Conservation (phyloP, 164 flowering plant genomes). For the Cinnamomum chago region DNA sequence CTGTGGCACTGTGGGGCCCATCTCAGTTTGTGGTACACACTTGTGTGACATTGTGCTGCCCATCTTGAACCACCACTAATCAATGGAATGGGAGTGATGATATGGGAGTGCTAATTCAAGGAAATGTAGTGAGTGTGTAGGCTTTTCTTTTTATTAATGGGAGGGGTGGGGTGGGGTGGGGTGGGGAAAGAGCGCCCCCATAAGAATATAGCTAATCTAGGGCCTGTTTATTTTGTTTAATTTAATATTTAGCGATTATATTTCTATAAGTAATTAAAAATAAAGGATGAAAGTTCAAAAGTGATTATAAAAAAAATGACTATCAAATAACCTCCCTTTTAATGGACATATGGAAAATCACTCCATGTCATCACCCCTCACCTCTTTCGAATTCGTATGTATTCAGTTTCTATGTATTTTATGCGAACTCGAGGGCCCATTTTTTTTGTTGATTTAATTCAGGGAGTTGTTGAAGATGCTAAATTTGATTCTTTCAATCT, state of each 20-base stretch:
- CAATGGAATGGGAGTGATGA: too few species aligned
- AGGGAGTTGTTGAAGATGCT: slow-evolving; percentile 43
- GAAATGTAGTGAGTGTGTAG: too few species aligned
- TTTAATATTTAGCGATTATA: not conserved
- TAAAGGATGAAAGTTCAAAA: not conserved
- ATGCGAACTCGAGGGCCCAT: not conserved
- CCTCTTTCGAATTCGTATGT: not conserved
- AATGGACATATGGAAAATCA: too few species aligned
- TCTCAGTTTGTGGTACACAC: too few species aligned
- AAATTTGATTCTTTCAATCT: slow-evolving; percentile 44
- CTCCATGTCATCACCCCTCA: too few species aligned
- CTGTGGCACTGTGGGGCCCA: too few species aligned
- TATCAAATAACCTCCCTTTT: not conserved
- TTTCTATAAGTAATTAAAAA: not conserved
- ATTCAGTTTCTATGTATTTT: not conserved
- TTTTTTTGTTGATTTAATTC: not conserved
- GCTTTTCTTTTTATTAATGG: too few species aligned
- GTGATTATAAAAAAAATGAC: not conserved
- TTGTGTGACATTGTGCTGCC: too few species aligned
- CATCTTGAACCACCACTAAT: too few species aligned
- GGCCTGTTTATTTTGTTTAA: not conserved
- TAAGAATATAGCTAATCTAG: not conserved
- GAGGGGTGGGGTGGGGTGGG: too few species aligned
- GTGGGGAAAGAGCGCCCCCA: not conserved
- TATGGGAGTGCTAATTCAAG: too few species aligned